Evolutionary conservation across 1,139 yeast genomes (phyloP), one percentile per base, ranked within the genome.

Genomic region (Pichia sp.): DNA sequence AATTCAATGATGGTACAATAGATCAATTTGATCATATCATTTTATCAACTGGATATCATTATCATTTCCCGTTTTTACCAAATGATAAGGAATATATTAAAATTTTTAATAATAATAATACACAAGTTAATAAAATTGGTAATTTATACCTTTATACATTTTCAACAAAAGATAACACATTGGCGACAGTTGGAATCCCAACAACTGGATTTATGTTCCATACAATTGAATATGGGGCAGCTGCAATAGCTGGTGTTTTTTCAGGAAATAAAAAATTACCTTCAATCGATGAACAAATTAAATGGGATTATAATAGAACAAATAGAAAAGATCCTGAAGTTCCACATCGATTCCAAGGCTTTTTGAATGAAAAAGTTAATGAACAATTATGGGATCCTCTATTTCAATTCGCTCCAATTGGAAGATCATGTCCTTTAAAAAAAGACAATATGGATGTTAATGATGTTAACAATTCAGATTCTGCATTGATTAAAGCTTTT

Each of bases 231-330:
- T 66, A 69, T 10, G 62, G 68, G 49, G 74, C 74, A 6, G 73
- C 74, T 25, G 76, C 77, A 0, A 63, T 74, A 44, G 76, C 78
- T 18, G 78, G 78, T 10, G 72, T 73, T 1, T 74, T 76, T 73
- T 68, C 67, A 2, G 62, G 62, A 31, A 50, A 54, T 7, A 53
- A 49, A 18, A 18, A 49, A 35, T 50, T 66, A 10, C 68, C 68
- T 4, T 28, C 48, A 1, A 36, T 44, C 8, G 51, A 54, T 33
- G 60, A 57, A 9, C 68, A 65, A 51, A 27, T 31, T 38, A 45
- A 53, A 9, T 59, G 63, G 62, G 57, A 53, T 33, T 49, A 52
- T 11, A 7, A 39, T 8, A 41, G 56, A 29, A 51, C 52, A 3
- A 47, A 51, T 31, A 46, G 47, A 10, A 44, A 34, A 26, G 35